Evolutionary conservation across 169 alveolate species (phyloP).

Genomic region (Plasmodium yoelii): DNA sequence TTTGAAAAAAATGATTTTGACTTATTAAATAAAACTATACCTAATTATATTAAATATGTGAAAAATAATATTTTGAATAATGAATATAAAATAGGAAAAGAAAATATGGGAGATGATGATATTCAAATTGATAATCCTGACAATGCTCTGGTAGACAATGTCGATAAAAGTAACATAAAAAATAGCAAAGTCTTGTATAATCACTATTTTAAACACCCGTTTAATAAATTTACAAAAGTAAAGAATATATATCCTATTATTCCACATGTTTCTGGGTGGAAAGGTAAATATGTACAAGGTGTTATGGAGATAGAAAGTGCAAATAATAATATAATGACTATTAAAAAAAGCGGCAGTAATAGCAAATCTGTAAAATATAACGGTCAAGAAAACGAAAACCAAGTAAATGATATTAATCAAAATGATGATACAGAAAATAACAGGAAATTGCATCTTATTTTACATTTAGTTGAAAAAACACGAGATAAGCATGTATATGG

Average conservation of each 20-base stretch:
- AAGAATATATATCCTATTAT: slow-evolving; percentile 50
- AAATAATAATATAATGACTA: slow-evolving; percentile 6
- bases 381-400: background rate
- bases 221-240: slow-evolving; percentile 24
- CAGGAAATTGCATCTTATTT: slow-evolving; percentile 8
- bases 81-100: slow-evolving; percentile 9
- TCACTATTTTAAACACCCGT: slow-evolving; percentile 40
- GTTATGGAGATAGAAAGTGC: slow-evolving; percentile 59
- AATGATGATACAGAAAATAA: background rate
- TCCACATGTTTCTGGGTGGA: slow-evolving; percentile 49
- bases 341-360: background rate
- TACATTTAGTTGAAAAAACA: slow-evolving; percentile 52
- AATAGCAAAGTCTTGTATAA: slow-evolving; percentile 22
- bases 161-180: background rate
- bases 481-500: slow-evolving; percentile 64
- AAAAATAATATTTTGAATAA: slow-evolving; percentile 9
- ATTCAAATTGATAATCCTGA: background rate
- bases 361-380: background rate
- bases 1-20: slow-evolving; percentile 61
- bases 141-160: background rate
- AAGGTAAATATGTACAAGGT: slow-evolving; percentile 56
- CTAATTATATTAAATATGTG: slow-evolving; percentile 39
- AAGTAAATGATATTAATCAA: background rate
- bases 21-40: slow-evolving; percentile 19
- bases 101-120: background rate